Evolutionary conservation across 1,284 basidiomycete species (phyloP), one percentile per base, ranked within the genome.

Genomic region (Ceratobasidium sp.): DNA sequence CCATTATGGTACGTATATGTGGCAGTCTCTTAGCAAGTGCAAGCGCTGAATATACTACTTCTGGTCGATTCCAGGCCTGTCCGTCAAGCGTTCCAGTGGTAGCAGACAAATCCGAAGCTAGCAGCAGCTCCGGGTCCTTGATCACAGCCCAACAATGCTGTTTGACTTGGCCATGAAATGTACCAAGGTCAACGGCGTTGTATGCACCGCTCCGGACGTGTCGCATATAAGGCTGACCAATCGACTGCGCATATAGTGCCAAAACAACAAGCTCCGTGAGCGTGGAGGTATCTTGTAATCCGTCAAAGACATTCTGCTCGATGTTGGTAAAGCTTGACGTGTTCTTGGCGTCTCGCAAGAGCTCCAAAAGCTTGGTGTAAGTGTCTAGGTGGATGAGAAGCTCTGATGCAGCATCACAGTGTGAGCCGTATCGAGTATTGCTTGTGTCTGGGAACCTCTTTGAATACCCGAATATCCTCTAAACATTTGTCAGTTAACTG

Each of bases 201-300:
- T 55, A 65, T 8, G 65, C 58, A 22, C 70, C 27, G 17, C 71
- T 71, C 7, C 76, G 72, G 17, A 80, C 75, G 0, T 35, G 7
- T 7, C 68, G 40, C 69, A 79, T 76, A 69, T 80, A 81, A 1
- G 77, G 78, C 38, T 75, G 67, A 1, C 73, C 74, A 32, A 79
- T 72, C 13, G 74, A 43, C 55, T 79, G 74, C 22, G 72, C 71
- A 72, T 80, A 80, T 2, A 80, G 64, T 1, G 74, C 69, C 13
- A 80, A 71, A 13, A 77, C 76, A 25, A 72, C 75, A 34, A 81
- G 75, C 56, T 81, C 78, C 2, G 78, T 79, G 7, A 79, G 71
- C n/a, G 79, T 81, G 5, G 75, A 60, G n/a, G 40, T 53, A 65
- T 78, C 76, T 0, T 77, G 49, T 0, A 82, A 71, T 0, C 74